A percentile compares a stretch with the other conserved stretches of the same genome.
phyloP scores from a whole-genome alignment of 495 filamentous ascomycete species.

The Umbilicaria muhlenbergii region DNA sequence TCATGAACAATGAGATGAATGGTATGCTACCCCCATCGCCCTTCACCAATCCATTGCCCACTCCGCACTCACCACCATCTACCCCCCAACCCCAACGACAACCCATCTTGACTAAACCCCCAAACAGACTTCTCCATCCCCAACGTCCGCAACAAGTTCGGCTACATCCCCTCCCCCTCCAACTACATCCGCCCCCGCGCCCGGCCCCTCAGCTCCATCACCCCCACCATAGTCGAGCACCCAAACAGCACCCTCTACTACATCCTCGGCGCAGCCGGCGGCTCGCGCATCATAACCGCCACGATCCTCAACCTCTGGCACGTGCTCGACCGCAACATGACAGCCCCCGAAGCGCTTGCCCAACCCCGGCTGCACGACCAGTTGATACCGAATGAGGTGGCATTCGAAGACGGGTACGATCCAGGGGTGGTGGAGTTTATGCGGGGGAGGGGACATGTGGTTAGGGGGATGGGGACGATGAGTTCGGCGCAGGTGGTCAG shows the following conservation, averaged over 20 bases:
- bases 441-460: slow-evolving; percentile 49
- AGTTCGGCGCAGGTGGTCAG: slow-evolving; percentile 62
- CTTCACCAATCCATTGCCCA: not conserved
- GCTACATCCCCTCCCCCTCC: slow-evolving; percentile 58
- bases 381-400: slow-evolving; percentile 50
- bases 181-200: slow-evolving; percentile 77
- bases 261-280: slow-evolving; percentile 64
- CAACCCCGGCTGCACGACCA: slow-evolving; percentile 70
- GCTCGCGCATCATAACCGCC: slow-evolving; percentile 75
- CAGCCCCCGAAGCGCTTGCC: slow-evolving; percentile 42
- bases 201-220: slow-evolving; percentile 65
- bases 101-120: not conserved
- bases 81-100: slow-evolving; percentile 1
- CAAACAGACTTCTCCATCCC: slow-evolving; percentile 58
- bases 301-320: slow-evolving; percentile 65
- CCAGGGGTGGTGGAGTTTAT: slow-evolving; percentile 50
- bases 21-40: slow-evolving; percentile 25
- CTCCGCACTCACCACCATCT: not conserved
- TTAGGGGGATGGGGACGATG: slow-evolving; percentile 39
- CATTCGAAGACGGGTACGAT: slow-evolving; percentile 58
- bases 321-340: slow-evolving; percentile 48
- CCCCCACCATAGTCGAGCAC: slow-evolving; percentile 58
- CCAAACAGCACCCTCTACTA: slow-evolving; percentile 51
- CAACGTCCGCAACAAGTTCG: slow-evolving; percentile 58
- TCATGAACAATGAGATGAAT: slow-evolving; percentile 94